Evolutionary conservation across 495 filamentous ascomycete genomes (phyloP).

Genomic region (Talaromyces wortmannii): DNA sequence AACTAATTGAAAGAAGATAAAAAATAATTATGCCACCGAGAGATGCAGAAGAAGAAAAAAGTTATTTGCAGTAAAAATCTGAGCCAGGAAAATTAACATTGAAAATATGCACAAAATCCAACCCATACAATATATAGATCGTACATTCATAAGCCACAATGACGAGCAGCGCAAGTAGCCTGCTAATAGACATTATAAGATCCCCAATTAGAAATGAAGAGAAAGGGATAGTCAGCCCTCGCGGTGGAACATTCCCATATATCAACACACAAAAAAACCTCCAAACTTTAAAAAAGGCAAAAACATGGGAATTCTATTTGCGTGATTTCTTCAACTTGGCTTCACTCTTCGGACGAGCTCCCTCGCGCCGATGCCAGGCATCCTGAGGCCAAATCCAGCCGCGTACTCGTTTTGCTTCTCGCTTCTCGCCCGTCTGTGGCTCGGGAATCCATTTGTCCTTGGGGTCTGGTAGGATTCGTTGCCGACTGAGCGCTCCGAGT

Average conservation of each 20-base stretch:
- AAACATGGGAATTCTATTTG: slow-evolving; percentile 18
- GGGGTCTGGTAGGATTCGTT: slow-evolving; percentile 54
- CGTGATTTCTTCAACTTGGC: slow-evolving; percentile 27
- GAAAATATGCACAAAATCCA: background rate
- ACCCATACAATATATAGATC: background rate
- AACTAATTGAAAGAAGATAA: no score
- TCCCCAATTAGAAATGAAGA: background rate
- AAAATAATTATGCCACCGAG: background rate
- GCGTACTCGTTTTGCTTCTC: slow-evolving; percentile 72
- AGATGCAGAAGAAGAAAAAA: background rate
- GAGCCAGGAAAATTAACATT: background rate
- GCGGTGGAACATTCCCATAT: background rate
- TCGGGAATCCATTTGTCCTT: slow-evolving; percentile 86
- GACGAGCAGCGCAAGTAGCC: background rate
- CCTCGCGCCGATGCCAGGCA: slow-evolving; percentile 51
- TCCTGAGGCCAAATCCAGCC: slow-evolving; percentile 86
- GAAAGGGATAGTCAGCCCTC: background rate
- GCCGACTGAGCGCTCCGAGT: slow-evolving; percentile 66
- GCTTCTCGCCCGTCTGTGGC: slow-evolving; percentile 72
- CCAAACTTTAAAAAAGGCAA: background rate
- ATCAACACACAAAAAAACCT: background rate
- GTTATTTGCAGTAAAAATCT: no score
- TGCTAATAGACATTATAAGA: background rate
- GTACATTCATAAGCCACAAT: background rate
- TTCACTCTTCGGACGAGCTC: slow-evolving; percentile 13